A percentile compares a stretch with the other conserved stretches of the same genome.
These are phyloP conservation scores for Eucalyptus cladocalyx DNA, from an alignment of 345 rosid species.

Conservation along the genomic window DNA sequence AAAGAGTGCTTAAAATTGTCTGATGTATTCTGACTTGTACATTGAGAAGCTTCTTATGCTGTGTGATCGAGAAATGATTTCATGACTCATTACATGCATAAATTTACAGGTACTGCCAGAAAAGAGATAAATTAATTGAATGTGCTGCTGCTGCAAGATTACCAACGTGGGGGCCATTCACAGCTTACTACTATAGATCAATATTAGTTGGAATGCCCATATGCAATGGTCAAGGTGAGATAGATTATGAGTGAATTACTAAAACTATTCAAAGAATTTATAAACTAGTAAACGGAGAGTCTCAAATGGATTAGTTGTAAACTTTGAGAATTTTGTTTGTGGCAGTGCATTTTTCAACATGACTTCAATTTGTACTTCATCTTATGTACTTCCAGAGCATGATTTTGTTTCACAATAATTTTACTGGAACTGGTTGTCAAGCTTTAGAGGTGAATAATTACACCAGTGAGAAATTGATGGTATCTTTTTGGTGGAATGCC, in stretches of 20 bases:
- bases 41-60: not conserved
- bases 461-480: no score
- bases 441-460: no score
- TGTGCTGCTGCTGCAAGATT: constrained; percentile 55
- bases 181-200: constrained; percentile 63
- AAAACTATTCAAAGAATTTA: not conserved
- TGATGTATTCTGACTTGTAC: no score
- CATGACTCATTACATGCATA: fast-evolving
- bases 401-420: no score
- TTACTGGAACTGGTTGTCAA: no score
- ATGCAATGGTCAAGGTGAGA: constrained; percentile 18
- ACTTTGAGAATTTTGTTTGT: no score
- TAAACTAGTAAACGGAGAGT: not conserved
- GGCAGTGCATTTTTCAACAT: not conserved
- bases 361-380: no score
- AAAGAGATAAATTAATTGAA: constrained; percentile 64
- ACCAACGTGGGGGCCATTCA: constrained; percentile 97
- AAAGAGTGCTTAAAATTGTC: no score
- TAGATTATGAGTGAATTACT: no score
- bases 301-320: not conserved
- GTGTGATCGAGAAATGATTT: not conserved
- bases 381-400: fast-evolving
- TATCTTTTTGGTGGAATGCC: no score
- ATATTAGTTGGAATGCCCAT: constrained; percentile 66
- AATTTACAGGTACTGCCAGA: constrained; percentile 52